Base-by-base conservation (phyloP, 106 monocot genomes). In the Allium cepa region DNA sequence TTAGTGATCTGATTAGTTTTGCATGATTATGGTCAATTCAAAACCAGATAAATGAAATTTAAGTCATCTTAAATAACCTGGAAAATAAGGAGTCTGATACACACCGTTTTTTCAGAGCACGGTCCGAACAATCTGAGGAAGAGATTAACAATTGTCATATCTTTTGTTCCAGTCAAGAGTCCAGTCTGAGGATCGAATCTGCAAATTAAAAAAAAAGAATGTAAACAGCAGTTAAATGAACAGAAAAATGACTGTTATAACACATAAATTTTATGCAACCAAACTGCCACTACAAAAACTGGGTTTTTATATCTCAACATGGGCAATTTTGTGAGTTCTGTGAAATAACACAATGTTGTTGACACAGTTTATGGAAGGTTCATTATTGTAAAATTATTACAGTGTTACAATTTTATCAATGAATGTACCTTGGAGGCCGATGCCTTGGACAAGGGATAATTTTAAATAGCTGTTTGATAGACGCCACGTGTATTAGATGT, bases 101-200 rank as follows among this genome's bases (percentile, higher is more conserved):
- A 89, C 59, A 89, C 71, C 13, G 77, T 16, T 65, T 78, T 82
- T 57, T 89, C 89, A 65, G 89, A 71, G 72, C 85, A 85, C 26
- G 47, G 64, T 26, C 89, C 85, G 61, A 89, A 89, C 67, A 82
- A 59, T 64, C 82, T 74, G 51, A 89, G 82, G 53, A 89, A 89
- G 60, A 85, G 53, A 76, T 89, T 89, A 8, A 89, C 88, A 10
- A 89, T 82, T 26, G 76, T 89, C 51, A 79, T 80, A 79, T 89
- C 82, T 46, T 82, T 85, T 28, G 89, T 89, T 59, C 82, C 89
- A 47, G 89, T 89, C 69, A 89, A 66, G 8, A 85, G 70, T 27
- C 89, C 89, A 46, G 89, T 82, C 51, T 85, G 74, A 66, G 89
- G 85, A 75, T 89, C 89, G 78, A 82, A 89, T 56, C 89, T 89